Evolutionary conservation across 2,329 filamentous ascomycete genomes (phyloP).

Genomic region (Diaporthe sp.): DNA sequence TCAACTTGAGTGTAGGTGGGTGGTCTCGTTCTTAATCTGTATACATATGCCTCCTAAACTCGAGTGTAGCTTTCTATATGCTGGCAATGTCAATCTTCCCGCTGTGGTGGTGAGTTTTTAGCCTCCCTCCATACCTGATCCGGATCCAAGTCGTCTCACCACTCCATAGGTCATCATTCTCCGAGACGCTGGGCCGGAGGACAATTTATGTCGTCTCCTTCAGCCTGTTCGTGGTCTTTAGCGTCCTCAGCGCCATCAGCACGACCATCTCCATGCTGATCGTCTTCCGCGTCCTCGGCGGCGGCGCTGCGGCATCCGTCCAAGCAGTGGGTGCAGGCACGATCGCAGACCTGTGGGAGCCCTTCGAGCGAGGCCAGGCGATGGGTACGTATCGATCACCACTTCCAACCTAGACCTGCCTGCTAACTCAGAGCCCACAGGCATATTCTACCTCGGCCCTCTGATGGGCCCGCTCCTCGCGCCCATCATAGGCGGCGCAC

Average conservation of each 20-base stretch:
- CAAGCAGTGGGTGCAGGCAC: slow-evolving; percentile 88
- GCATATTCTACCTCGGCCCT: slow-evolving; percentile 83
- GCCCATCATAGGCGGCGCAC: slow-evolving; percentile 81
- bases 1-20: slow-evolving; percentile 77
- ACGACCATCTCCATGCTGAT: slow-evolving; percentile 82
- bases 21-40: too few relatives aligned
- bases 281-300: slow-evolving; percentile 79
- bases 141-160: neutral
- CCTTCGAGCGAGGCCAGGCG: slow-evolving; percentile 79
- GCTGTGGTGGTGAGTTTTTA: slow-evolving; percentile 75
- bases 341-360: slow-evolving; percentile 85
- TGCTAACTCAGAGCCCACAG: neutral
- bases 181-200: slow-evolving; percentile 79
- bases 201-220: slow-evolving; percentile 86
- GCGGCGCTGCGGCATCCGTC: slow-evolving; percentile 83
- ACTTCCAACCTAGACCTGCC: neutral
- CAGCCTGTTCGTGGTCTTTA: slow-evolving; percentile 78
- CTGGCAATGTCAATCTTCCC: slow-evolving; percentile 87
- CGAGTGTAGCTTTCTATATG: slow-evolving; percentile 86
- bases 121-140: neutral
- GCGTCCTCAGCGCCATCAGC: slow-evolving; percentile 77
- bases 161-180: slow-evolving; percentile 73
- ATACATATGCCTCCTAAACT: slow-evolving; percentile 52
- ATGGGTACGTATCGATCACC: slow-evolving; percentile 68
- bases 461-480: slow-evolving; percentile 81